These are phyloP conservation scores for Chaetoceros muelleri DNA, from an alignment of 108 stramenopile species.

Conservation along the genomic window DNA sequence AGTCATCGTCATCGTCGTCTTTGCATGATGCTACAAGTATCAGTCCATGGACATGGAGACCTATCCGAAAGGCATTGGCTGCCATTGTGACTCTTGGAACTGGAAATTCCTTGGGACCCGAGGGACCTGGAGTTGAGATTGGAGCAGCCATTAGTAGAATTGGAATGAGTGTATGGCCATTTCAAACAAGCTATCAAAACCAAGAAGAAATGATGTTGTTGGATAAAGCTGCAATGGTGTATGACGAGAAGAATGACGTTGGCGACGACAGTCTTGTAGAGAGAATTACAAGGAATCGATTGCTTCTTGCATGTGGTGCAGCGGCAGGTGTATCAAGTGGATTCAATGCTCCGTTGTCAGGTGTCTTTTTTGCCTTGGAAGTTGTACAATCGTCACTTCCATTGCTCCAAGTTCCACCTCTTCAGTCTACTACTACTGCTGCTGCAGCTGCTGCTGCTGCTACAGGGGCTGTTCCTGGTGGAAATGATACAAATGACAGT, in stretches of 20 bases:
- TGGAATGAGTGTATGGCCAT: constrained; percentile 24
- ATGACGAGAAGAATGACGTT: background rate
- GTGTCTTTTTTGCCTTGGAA: constrained; percentile 91
- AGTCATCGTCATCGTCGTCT: constrained; percentile 1
- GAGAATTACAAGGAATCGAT: constrained; percentile 25
- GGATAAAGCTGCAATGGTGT: constrained; percentile 8
- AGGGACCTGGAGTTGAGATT: constrained; percentile 83
- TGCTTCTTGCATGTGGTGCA: constrained; percentile 75
- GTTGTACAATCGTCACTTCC: constrained; percentile 52
- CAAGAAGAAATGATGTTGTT: background rate
- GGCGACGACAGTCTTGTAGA: background rate
- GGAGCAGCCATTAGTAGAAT: constrained; percentile 58
- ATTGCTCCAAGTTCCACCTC: constrained; percentile 8
- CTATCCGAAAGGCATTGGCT: constrained; percentile 58
- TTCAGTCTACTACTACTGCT: constrained; percentile 1
- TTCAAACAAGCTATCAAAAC: background rate
- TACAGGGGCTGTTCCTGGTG: background rate
- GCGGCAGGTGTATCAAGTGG: constrained; percentile 90
- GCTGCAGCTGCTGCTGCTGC: background rate
- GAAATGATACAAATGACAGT: background rate
- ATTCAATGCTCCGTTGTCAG: constrained; percentile 89
- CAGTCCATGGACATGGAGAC: constrained; percentile 19
- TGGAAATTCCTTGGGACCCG: constrained; percentile 81
- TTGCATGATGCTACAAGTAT: constrained; percentile 8
- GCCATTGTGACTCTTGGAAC: constrained; percentile 82